Evolutionary conservation across 352 stramenopile genomes (phyloP), one percentile per base, ranked within the genome.

Genomic region (Lagenidium sp.): DNA sequence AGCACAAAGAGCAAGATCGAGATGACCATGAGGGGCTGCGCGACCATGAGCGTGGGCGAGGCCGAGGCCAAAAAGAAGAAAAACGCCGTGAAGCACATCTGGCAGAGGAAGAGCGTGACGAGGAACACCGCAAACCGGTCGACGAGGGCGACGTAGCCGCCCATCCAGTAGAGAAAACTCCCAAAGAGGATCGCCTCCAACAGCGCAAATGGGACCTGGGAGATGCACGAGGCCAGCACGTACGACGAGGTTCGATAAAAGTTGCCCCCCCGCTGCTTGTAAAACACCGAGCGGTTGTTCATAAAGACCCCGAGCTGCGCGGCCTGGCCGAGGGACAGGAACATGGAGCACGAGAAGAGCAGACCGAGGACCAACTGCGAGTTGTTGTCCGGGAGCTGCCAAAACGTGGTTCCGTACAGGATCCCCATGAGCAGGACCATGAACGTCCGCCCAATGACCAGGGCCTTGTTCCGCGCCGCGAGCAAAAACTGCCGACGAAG

Each of bases 141-240:
- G 1, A 34, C 57, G 4, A 68, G 28, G 0, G 51, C 46, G 0
- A 79, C 67, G 42, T 95, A 82, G 20, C 87, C 87, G 28, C 86
- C 67, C 65, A 96, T 89, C 70, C 80, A 97, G 54, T 97, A 97
- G 6, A 95, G 50, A 24, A 95, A 53, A 1, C 72, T 81, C n/a
- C 83, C 81, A 53, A 94, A 95, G 1, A 94, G 47, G 6, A 94
- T 19, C 0, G 76, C 81, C 59, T 96, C 84, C 25, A 90, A 53
- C 2, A 83, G 25, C 44, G 56, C 50, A 36, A 85, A 69, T 48
- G 76, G 61, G 20, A 86, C 47, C 32, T 76, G 61, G 1, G 64
- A 65, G 16, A 83, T 10, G 5, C 58, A 76, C 5, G 56, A 60
- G 1, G 63, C 68, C 35, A 95, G 37, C 7, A 95, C 72, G 51